phyloP scores from a whole-genome alignment of 257 asterid genomes.

The Mentha longifolia region DNA sequence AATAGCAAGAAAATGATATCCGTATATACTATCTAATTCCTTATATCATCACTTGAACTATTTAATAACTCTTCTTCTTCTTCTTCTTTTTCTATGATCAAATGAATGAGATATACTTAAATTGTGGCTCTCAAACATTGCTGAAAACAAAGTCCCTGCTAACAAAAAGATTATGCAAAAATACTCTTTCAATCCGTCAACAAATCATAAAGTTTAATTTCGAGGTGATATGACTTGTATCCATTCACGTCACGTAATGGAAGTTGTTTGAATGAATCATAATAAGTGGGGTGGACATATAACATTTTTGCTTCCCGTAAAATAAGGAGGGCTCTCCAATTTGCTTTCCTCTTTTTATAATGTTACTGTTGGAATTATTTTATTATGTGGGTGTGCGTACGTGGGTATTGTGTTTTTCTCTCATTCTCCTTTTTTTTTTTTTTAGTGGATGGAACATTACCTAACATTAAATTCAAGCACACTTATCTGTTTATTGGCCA shows the following conservation, averaged over 20 bases:
- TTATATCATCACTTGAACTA: too few relatives aligned
- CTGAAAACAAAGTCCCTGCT: too few relatives aligned
- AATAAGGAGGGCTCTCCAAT: conserved; percentile 29
- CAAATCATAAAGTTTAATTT: neutral
- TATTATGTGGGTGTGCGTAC: neutral
- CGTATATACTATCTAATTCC: too few relatives aligned
- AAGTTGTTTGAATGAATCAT: neutral
- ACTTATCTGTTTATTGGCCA: neutral
- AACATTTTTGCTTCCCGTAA: conserved; percentile 8
- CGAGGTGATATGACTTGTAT: neutral
- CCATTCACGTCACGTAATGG: neutral
- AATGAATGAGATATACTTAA: too few relatives aligned
- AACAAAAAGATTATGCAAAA: too few relatives aligned
- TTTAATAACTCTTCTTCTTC: too few relatives aligned
- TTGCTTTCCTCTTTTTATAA: conserved; percentile 6
- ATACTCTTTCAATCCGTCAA: too few relatives aligned
- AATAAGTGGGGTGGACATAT: neutral
- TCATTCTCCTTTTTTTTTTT: neutral
- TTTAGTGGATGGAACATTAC: conserved; percentile 7
- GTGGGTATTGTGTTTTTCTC: neutral
- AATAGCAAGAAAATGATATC: too few relatives aligned
- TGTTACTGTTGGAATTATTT: neutral
- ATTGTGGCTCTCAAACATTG: too few relatives aligned
- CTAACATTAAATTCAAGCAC: neutral
- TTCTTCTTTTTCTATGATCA: too few relatives aligned